A percentile compares a stretch with the other conserved stretches of the same genome.
phyloP scores from a whole-genome alignment of 805 yeast species.

The Wickerhamiella slavikovae region DNA sequence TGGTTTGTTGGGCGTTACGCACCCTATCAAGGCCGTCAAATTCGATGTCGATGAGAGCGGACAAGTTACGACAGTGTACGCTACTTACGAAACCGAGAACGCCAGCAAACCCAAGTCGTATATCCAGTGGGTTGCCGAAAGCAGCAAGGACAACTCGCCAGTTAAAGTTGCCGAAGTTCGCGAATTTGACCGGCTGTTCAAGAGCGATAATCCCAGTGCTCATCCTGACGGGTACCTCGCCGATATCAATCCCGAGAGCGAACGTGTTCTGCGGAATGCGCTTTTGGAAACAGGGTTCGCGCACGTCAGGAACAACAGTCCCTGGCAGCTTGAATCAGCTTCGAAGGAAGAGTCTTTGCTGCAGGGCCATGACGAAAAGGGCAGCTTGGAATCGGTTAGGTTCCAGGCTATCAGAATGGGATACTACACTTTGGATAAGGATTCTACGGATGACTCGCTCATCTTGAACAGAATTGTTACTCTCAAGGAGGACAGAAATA shows the following conservation, averaged over 20 bases:
- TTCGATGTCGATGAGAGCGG: conserved; percentile 47
- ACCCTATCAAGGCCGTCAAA: conserved; percentile 49
- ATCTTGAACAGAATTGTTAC: conserved; percentile 84
- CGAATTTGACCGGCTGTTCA: conserved; percentile 70
- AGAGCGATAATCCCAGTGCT: conserved; percentile 74
- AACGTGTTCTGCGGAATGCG: conserved; percentile 41
- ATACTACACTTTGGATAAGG: conserved; percentile 79
- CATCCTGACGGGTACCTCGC: conserved; percentile 75
- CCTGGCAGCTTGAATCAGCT: conserved; percentile 39
- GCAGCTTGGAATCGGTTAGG: conserved; percentile 63
- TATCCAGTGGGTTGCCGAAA: conserved; percentile 88
- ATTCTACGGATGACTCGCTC: conserved; percentile 37
- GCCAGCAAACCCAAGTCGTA: conserved; percentile 77
- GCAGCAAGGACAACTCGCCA: conserved; percentile 39
- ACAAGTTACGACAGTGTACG: conserved; percentile 47
- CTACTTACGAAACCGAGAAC: conserved; percentile 49
- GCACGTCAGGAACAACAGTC: conserved; percentile 48
- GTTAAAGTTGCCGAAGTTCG: conserved; percentile 55
- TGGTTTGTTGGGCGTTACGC: conserved; percentile 82
- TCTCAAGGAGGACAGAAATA: conserved; percentile 49
- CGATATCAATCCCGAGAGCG: conserved; percentile 67
- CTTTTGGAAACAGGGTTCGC: conserved; percentile 60
- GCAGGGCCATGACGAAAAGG: conserved; percentile 36
- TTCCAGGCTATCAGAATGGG: conserved; percentile 97
- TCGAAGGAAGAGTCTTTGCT: conserved; percentile 27